Conservation (phyloP, 2,329 filamentous ascomycete species). For the Cladosporium oxysporum region DNA sequence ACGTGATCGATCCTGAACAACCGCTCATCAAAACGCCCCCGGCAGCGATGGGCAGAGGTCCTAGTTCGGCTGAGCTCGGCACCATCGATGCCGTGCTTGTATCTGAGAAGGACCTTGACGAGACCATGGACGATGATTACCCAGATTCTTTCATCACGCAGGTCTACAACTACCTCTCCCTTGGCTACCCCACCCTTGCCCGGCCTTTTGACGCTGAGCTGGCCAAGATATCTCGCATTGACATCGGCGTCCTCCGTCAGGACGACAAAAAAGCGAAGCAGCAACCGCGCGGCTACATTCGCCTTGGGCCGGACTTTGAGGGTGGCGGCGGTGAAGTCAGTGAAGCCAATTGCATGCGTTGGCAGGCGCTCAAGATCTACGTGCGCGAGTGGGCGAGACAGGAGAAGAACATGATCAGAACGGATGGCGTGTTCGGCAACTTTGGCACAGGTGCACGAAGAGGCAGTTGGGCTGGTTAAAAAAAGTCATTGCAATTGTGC, state of each 20-base stretch:
- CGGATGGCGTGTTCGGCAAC: conserved; percentile 35
- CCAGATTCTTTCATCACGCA: conserved; percentile 85
- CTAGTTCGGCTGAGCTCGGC: conserved; percentile 23
- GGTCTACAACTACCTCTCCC: conserved; percentile 93
- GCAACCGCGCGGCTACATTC: conserved; percentile 71
- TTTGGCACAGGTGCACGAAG: conserved; percentile 49
- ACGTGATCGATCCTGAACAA: conserved; percentile 1
- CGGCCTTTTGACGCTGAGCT: conserved; percentile 82
- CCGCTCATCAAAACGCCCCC: conserved; percentile 29
- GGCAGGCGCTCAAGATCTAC: conserved; percentile 81
- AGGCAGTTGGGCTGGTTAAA: conserved; percentile 47
- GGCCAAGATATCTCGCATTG: conserved; percentile 73
- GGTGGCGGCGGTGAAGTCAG: conserved; percentile 47
- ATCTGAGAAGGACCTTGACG: conserved; percentile 44
- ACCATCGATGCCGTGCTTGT: conserved; percentile 45
- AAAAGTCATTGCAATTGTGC: not conserved
- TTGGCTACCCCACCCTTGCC: conserved; percentile 87
- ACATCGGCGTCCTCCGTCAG: conserved; percentile 66
- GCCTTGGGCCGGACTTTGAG: conserved; percentile 51
- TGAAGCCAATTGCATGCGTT: conserved; percentile 65
- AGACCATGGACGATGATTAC: conserved; percentile 64
- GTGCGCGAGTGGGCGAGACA: conserved; percentile 88
- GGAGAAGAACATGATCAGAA: conserved; percentile 66
- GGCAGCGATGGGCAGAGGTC: conserved; percentile 21
- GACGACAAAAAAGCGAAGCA: conserved; percentile 65